phyloP scores from a whole-genome alignment of 352 stramenopile genomes.

The Globisporangium solare region DNA sequence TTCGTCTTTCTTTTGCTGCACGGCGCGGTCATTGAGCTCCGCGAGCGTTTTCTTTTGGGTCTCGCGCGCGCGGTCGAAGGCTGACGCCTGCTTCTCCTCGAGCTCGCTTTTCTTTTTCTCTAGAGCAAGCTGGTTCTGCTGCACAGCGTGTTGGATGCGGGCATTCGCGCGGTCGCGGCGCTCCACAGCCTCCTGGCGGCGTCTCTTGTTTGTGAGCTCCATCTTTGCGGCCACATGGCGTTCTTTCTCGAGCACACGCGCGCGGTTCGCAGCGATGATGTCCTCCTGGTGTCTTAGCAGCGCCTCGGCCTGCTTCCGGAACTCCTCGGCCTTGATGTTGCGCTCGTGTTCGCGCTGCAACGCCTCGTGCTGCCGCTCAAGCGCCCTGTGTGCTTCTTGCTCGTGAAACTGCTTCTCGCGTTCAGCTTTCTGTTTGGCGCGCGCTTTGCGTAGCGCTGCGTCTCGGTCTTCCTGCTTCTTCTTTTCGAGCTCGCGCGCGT shows the following conservation, averaged over 20 bases:
- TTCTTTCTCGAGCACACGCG: conserved; percentile 65
- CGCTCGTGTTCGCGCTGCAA: conserved; percentile 48
- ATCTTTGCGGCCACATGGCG: conserved; percentile 54
- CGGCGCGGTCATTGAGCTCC: conserved; percentile 54
- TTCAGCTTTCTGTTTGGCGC: conserved; percentile 45
- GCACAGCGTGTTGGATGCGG: conserved; percentile 46
- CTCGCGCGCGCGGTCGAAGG: conserved; percentile 41
- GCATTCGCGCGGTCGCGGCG: conserved; percentile 45
- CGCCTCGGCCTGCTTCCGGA: conserved; percentile 51
- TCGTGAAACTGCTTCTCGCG: conserved; percentile 40
- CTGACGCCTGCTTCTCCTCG: conserved; percentile 49
- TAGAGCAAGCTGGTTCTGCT: conserved; percentile 56
- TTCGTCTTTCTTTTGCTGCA: conserved; percentile 65
- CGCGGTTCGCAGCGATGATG: conserved; percentile 34
- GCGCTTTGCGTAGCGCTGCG: conserved; percentile 31
- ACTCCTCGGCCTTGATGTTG: conserved; percentile 65
- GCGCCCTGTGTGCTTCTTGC: conserved; percentile 32
- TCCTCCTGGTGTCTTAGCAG: conserved; percentile 68
- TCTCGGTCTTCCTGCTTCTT: conserved; percentile 63
- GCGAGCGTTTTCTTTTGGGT: conserved; percentile 53
- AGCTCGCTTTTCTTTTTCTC: conserved; percentile 63
- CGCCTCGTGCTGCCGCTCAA: conserved; percentile 35
- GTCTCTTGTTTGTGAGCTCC: conserved; percentile 37
- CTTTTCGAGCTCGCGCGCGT: conserved; percentile 53
- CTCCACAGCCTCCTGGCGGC: conserved; percentile 51